A percentile compares a stretch with the other conserved stretches of the same genome.
Evolutionary conservation across 257 asterid species (phyloP).

Genomic region (Petunia secreta): DNA sequence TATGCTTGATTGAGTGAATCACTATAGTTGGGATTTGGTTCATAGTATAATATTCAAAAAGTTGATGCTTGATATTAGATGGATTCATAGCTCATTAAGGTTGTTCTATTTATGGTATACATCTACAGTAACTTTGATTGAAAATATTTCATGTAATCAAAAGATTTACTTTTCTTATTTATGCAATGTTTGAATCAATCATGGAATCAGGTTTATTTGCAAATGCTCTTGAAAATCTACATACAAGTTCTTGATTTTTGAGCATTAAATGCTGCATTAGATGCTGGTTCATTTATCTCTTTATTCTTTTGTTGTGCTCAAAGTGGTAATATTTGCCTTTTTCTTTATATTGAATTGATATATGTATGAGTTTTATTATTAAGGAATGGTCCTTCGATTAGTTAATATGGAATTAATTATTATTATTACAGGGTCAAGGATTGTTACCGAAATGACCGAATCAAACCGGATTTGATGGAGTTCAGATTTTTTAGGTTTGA

Average conservation of each 20-base stretch:
- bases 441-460: not conserved
- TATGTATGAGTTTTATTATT: not conserved
- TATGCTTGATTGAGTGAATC: not conserved
- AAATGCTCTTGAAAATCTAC: not conserved
- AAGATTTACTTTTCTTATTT: not conserved
- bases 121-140: not conserved
- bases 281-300: not conserved
- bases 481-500: not conserved
- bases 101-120: not conserved
- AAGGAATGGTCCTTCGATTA: not conserved
- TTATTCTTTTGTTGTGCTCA: not conserved
- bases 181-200: not conserved
- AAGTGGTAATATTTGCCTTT: not conserved
- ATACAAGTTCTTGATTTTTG: not conserved
- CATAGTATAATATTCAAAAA: not conserved
- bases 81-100: not conserved
- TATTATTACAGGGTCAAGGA: conserved; percentile 18
- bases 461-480: not conserved
- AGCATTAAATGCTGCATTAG: not conserved
- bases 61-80: not conserved
- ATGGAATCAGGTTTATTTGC: not conserved
- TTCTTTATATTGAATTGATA: not conserved
- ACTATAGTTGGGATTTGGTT: not conserved
- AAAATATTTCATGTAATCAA: not conserved
- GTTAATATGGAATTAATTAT: not conserved